Conservation (phyloP, 306 rosid genomes). For the Gillenia trifoliata region DNA sequence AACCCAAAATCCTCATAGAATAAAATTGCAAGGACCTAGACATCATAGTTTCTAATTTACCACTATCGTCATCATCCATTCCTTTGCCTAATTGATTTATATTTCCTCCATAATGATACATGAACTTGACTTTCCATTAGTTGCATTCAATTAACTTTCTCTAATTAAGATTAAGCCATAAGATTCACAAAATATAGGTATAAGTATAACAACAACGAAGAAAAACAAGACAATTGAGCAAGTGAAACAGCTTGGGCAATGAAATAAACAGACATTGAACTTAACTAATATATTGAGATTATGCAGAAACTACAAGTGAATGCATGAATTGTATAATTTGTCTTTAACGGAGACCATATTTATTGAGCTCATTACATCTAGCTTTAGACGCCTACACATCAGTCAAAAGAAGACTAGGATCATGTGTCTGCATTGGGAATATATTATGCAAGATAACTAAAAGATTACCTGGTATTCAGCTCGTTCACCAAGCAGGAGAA, state of each 20-base stretch:
- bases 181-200: neutral
- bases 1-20: neutral
- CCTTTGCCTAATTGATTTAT: no score
- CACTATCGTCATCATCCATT: neutral
- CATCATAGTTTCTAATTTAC: neutral
- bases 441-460: neutral
- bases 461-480: slow-evolving; percentile 79
- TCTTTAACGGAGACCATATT: neutral
- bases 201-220: neutral
- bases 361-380: neutral
- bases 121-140: neutral
- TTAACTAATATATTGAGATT: neutral
- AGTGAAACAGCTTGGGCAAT: neutral
- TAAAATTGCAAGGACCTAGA: neutral
- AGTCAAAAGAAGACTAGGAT: neutral
- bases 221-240: neutral
- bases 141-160: neutral
- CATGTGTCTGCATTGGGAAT: neutral
- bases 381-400: neutral
- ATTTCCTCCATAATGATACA: neutral
- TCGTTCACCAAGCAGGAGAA: slow-evolving; percentile 76
- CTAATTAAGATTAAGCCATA: neutral
- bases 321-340: neutral
- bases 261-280: neutral
- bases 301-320: neutral